Evolutionary conservation across 2,329 filamentous ascomycete species (phyloP), one percentile per base, ranked within the genome.

Genomic region (Basipetospora chlamydospora): DNA sequence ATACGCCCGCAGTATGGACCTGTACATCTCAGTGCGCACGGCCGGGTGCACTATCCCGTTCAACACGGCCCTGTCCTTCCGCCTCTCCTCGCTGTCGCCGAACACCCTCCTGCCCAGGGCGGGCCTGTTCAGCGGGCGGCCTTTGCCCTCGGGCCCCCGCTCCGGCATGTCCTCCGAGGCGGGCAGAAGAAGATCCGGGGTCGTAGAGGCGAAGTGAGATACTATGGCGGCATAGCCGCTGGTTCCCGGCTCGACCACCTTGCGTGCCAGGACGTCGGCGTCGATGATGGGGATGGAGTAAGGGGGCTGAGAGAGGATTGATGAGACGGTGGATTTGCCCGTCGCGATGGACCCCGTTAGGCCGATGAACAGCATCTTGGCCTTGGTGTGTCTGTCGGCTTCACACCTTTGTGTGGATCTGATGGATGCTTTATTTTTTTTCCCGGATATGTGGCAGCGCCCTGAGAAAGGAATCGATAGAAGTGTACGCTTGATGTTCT

Each of bases 271-370:
- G 39, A 92, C 61, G 62, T 98, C 90, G 53, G 90, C 88, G 54
- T 98, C 90, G 62, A 98, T 79, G 47, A 98, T 71, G 49, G 90
- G 87, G 42, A 98, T 71, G 42, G 73, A 79, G 65, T 95, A 82
- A 0, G 88, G 90, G 5, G 82, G 66, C 4, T 73, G 67, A 35
- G 80, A 75, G 49, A 98, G 81, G 47, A 94, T 70, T 26, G 70
- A 67, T 20, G 90, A 94, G 38, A 95, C 86, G 46, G 88, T 98
- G 31, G 88, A 94, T 71, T 98, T 98, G 56, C 90, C 90, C 5
- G 90, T 98, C 42, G 90, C 90, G 53, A 98, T 96, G 42, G 87
- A 94, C 54, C 90, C 90, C 7, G 90, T 98, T 18, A 98, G 75
- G 39, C 90, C 90, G 49, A 98, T 86, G 50, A 98, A 77, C 33